phyloP scores from a whole-genome alignment of 2,329 filamentous ascomycete species.

The Calonectria honghensis region DNA sequence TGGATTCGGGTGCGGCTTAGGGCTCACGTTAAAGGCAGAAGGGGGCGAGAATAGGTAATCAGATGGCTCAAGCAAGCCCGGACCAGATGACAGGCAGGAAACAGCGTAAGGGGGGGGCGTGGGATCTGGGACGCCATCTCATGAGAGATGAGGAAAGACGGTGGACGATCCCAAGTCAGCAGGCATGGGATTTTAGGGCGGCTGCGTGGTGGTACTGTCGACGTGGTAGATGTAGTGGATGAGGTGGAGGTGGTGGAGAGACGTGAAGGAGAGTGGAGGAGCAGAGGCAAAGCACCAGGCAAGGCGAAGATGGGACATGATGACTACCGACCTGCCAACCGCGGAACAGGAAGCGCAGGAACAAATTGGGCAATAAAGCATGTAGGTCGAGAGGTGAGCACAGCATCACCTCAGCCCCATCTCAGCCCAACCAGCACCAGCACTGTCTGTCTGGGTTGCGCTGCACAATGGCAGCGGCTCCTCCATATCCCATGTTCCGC shows the following conservation, averaged over 20 bases:
- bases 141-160: constrained; percentile 49
- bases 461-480: constrained; percentile 23
- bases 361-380: constrained; percentile 17
- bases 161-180: constrained; percentile 49
- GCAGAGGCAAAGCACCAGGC: constrained; percentile 31
- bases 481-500: constrained; percentile 34
- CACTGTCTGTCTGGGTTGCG: constrained; percentile 22
- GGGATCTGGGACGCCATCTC: constrained; percentile 44
- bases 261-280: constrained; percentile 37
- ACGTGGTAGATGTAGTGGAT: constrained; percentile 42
- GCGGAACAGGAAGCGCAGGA: constrained; percentile 19
- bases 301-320: constrained; percentile 13
- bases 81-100: constrained; percentile 46
- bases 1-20: constrained; percentile 41
- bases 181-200: constrained; percentile 49
- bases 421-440: constrained; percentile 35
- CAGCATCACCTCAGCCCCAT: constrained; percentile 32
- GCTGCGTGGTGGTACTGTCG: constrained; percentile 40
- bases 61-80: constrained; percentile 34
- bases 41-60: constrained; percentile 41
- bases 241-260: constrained; percentile 39
- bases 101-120: constrained; percentile 49
- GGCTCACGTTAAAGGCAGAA: constrained; percentile 46
- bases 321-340: constrained; percentile 8
- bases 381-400: constrained; percentile 23